Percentiles rank a stretch among this genome's conserved stretches.
phyloP scores from a whole-genome alignment of 1,284 basidiomycete species.

The Somion occarium region DNA sequence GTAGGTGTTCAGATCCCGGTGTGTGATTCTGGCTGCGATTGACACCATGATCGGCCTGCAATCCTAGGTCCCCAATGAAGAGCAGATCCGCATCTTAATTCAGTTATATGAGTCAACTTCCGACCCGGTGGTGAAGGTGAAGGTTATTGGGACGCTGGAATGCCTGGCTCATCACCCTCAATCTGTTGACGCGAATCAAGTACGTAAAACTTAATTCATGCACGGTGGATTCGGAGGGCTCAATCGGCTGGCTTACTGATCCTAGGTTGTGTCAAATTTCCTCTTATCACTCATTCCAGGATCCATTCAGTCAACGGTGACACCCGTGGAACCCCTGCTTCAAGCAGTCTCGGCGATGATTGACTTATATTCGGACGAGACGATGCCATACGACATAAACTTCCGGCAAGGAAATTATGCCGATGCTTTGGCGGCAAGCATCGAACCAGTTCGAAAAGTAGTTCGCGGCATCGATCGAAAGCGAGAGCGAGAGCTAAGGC shows the following conservation, averaged over 20 bases:
- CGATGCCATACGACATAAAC: constrained; percentile 73
- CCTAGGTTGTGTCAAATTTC: constrained; percentile 63
- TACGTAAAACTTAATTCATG: constrained; percentile 29
- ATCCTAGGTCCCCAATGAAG: constrained; percentile 44
- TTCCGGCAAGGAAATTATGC: constrained; percentile 56
- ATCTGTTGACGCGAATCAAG: constrained; percentile 68
- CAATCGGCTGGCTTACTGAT: neutral
- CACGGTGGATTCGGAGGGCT: neutral
- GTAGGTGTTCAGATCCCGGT: constrained; percentile 30
- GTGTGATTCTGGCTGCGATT: neutral
- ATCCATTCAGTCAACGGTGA: constrained; percentile 31
- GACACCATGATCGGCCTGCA: neutral
- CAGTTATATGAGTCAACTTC: constrained; percentile 54
- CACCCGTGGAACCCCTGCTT: constrained; percentile 69
- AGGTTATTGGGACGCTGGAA: constrained; percentile 80
- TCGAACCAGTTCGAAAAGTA: constrained; percentile 40
- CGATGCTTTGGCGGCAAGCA: constrained; percentile 34
- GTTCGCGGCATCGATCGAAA: constrained; percentile 40
- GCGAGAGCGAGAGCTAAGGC: constrained; percentile 35
- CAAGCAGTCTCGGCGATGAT: constrained; percentile 85
- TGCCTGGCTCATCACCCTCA: constrained; percentile 69
- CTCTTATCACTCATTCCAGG: constrained; percentile 55
- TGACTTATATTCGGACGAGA: constrained; percentile 95
- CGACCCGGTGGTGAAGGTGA: constrained; percentile 58
- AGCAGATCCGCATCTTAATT: constrained; percentile 65